Base-by-base conservation (phyloP, 441 rosid genomes). In the Erodium texanum region DNA sequence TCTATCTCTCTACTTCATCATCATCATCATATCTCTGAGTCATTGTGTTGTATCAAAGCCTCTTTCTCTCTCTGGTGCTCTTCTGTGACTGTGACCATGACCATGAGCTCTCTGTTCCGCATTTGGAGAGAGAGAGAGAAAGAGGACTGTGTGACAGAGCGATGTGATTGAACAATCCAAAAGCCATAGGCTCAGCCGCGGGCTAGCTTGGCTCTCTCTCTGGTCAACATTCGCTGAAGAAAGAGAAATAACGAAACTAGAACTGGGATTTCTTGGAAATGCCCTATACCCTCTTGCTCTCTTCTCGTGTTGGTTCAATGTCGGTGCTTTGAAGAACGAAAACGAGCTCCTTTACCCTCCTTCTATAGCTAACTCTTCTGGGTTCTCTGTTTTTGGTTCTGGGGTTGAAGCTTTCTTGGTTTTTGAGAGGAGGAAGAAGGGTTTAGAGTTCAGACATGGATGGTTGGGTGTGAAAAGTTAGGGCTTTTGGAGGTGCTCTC, bases 131-230 rank as follows among this genome's bases (percentile, higher is more conserved):
- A 48, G 12, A 59, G 64, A 59, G 64, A 59, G 64, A 69, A 69
- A 74, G 81, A 41, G 48, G 48, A 41, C 48, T 41, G 48, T 41
- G 48, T 45, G 52, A 41, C 52, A 45, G 52, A 75, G 52, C 75
- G 93, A 90, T 90, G 89, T 87, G 96, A 93, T 84, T 79, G 79
- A 82, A 86, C 98, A 69, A 74, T 34, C 14, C 43, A 61, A 61
- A 61, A 61, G 64, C 64, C 24, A 22, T 23, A n/a, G 16, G 52
- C 18, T 45, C 52, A 45, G 52, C 52, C 38, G 15, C 52, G 16
- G 14, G 52, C 52, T 45, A 45, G 18, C 52, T 45, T n/a, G 52
- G 64, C 32, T 61, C n/a, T 61, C n/a, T 61, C 34, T 61, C 16
- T 61, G 34, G 64, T 61, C 64, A 61, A 61, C 16, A 61, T 3